A percentile compares a stretch with the other conserved stretches of the same genome.
Evolutionary conservation across 108 stramenopile genomes (phyloP).

Genomic region (Cylindrotheca closterium): DNA sequence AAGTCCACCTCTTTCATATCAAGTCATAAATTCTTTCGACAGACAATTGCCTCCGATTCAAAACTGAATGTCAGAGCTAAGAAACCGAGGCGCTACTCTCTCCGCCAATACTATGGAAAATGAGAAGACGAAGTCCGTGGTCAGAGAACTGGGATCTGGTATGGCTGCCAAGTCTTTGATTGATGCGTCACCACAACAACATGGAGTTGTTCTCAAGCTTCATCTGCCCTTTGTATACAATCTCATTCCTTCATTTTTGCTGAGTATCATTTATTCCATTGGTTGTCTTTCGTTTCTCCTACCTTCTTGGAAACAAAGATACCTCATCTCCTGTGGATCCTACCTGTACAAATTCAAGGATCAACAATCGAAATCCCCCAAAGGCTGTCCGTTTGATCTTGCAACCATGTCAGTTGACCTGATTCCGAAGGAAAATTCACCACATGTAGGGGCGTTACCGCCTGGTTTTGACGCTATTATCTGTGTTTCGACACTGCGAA

Average conservation of each 20-base stretch:
- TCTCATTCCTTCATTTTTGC: slow-evolving; percentile 49
- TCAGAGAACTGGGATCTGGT: slow-evolving; percentile 17
- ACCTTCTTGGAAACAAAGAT: slow-evolving; percentile 71
- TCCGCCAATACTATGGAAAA: no score
- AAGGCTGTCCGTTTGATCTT: slow-evolving; percentile 67
- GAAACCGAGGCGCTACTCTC: no score
- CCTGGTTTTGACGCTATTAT: slow-evolving; percentile 44
- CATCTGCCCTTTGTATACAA: slow-evolving; percentile 63
- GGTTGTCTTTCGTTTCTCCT: slow-evolving; percentile 40
- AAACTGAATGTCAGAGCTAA: no score
- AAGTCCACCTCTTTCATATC: no score
- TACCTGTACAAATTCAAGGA: slow-evolving; percentile 79
- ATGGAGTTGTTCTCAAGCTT: slow-evolving; percentile 62
- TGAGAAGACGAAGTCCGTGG: no score
- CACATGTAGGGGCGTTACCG: slow-evolving; percentile 28
- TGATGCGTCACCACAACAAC: slow-evolving; percentile 56
- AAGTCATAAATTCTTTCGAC: no score
- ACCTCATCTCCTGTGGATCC: slow-evolving; percentile 69
- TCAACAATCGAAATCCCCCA: slow-evolving; percentile 39
- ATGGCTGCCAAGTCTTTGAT: slow-evolving; percentile 52
- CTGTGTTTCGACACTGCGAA: slow-evolving; percentile 53
- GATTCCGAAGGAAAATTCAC: neutral
- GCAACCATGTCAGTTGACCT: neutral
- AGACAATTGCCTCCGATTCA: no score
- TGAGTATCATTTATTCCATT: slow-evolving; percentile 36